Evolutionary conservation across 2,329 filamentous ascomycete genomes (phyloP).

Genomic region (Verticillium isaacii): DNA sequence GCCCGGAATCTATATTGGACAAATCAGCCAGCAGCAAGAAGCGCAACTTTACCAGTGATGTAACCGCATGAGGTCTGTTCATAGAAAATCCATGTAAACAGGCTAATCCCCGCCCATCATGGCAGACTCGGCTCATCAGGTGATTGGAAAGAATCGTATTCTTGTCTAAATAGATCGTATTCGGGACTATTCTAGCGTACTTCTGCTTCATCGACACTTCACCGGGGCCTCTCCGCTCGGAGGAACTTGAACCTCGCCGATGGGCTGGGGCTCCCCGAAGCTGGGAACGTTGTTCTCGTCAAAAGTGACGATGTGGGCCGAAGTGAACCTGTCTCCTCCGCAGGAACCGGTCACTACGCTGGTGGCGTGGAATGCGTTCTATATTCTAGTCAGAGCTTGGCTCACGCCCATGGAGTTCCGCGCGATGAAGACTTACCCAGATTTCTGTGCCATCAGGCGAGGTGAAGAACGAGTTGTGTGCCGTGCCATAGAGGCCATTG

Average conservation of each 20-base stretch:
- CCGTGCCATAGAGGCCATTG: slow-evolving; percentile 12
- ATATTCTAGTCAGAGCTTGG: background rate
- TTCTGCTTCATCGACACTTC: too few relatives aligned
- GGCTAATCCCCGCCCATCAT: too few relatives aligned
- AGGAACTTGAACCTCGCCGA: background rate
- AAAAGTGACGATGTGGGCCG: slow-evolving; percentile 1
- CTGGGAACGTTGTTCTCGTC: slow-evolving; percentile 1
- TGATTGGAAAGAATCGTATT: too few relatives aligned
- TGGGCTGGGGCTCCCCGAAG: background rate
- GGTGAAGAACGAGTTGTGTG: slow-evolving; percentile 10
- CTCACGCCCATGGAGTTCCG: too few relatives aligned
- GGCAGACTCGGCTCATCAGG: too few relatives aligned
- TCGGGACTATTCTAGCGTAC: too few relatives aligned
- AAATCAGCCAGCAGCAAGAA: too few relatives aligned
- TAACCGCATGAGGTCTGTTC: too few relatives aligned
- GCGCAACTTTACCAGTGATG: too few relatives aligned
- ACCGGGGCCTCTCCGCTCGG: background rate
- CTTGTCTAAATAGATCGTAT: too few relatives aligned
- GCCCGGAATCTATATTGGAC: too few relatives aligned
- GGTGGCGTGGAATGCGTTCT: slow-evolving; percentile 1
- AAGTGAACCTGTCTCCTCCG: slow-evolving; percentile 1
- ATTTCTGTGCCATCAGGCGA: slow-evolving; percentile 2
- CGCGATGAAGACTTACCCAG: background rate
- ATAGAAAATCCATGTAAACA: too few relatives aligned
- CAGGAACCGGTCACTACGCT: background rate